Base-by-base conservation (phyloP, 148 eudicot genomes). In the Arbutus unedo region DNA sequence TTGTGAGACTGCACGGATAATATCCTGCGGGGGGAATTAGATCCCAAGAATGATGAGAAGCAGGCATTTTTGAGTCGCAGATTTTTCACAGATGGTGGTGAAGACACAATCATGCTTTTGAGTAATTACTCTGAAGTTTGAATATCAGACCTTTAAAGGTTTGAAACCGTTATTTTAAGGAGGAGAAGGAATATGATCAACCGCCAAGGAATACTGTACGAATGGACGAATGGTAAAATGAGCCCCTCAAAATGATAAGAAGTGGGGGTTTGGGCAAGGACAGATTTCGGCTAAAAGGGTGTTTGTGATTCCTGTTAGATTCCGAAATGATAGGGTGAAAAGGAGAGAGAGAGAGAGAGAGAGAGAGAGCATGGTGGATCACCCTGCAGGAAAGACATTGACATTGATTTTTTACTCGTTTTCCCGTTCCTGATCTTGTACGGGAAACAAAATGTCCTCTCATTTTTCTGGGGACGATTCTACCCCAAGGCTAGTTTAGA, bases 41-140 rank as follows among this genome's bases (percentile, higher is more conserved):
- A 64, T 19, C 41, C 60, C 31, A 38, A 48, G 74, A 83, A 75
- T 56, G 83, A 74, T 23, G 83, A 75, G 38, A 50, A 80, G 53
- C 80, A 47, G 80, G 77, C 72, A 76, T 77, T 66, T 25, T 31
- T 81, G 59, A 83, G 57, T 56, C 66, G 81, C 66, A 74, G 79
- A 50, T 60, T 76, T 50, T 82, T 81, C 15, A 57, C 19, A 23
- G 82, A 68, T 7, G 78, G 59, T 54, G 56, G 74, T 48, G 56
- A 15, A 49, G 50, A 71, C 41, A 19, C 9, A 43, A 54, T 54
- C 38, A 21, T 71, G 18, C 64, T 44, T 31, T 31, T 31, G 38
- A 31, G 38, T 64, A 31, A 49, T 41, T 78, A 5, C n/a, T 51
- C 19, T 76, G 38, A 11, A 59, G 62, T 77, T 38, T 51, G 45